Base-by-base conservation (phyloP, 1,284 basidiomycete species). In the Naganishia liquefaciens region DNA sequence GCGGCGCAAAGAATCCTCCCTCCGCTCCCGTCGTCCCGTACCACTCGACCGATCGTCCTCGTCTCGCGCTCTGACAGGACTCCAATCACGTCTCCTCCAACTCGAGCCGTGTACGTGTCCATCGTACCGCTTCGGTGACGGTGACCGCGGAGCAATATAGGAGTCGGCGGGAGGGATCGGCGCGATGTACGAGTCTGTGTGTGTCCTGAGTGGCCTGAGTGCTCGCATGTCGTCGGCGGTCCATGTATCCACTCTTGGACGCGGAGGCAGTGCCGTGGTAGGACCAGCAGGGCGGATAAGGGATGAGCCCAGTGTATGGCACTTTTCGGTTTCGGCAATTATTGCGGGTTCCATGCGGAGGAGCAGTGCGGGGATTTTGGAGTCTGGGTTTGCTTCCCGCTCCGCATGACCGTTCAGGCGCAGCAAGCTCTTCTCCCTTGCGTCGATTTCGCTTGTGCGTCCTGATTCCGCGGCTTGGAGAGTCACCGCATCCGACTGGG, bases 291-390 rank as follows among this genome's bases (percentile, higher is more conserved):
- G 5, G n/a, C 28, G 43, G 43, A 27, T 17, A 40, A 28, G 5
- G 42, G 9, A 21, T 27, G 25, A 23, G 9, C 13, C 13, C 27
- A 7, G 30, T 17, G 21, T 19, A 27, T 27, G 33, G 54, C 6
- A 4, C 10, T 33, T 43, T 40, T 33, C 23, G n/a, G 39, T 19
- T 39, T 46, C 33, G 55, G 10, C 33, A 13, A 37, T n/a, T 5
- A 47, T 33, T 23, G 55, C 44, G 9, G 55, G 55, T 23, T 46
- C 55, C 44, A 60, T 60, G 13, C 55, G 55, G 44, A 60, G 46
- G 15, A 60, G 28, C n/a, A 60, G 49, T 23, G 55, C 46, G 3
- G 55, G 55, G 9, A 60, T 19, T 30, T 60, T 39, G 9, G 46
- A 23, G 1, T 49, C 25, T 4, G 44, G 25, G 21, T 4, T 7